A percentile compares a stretch with the other conserved stretches of the same genome.
These are phyloP conservation scores for Echinosophora koreensis DNA, from an alignment of 306 rosid species.

Conservation along the genomic window DNA sequence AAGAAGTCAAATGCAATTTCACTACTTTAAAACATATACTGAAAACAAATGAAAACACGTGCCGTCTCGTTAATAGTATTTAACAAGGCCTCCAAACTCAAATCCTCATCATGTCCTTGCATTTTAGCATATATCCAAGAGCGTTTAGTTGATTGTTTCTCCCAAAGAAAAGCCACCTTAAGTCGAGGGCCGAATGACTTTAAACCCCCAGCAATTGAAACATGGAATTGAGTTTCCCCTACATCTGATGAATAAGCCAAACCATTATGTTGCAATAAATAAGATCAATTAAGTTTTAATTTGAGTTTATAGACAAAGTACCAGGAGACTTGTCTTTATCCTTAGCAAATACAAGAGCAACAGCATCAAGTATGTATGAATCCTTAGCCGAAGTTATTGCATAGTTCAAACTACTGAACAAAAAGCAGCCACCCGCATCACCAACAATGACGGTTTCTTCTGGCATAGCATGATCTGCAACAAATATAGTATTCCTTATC, in stretches of 20 bases:
- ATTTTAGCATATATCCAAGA: slow-evolving; percentile 53
- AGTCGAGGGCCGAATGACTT: slow-evolving; percentile 50
- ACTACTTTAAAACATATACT: too few species aligned
- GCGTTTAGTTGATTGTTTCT: neutral
- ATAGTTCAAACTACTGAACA: slow-evolving; percentile 44
- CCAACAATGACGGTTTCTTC: slow-evolving; percentile 67
- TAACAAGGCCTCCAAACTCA: slow-evolving; percentile 44
- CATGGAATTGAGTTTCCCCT: slow-evolving; percentile 56
- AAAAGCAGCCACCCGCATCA: slow-evolving; percentile 59
- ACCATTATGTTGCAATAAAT: neutral
- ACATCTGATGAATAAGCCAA: slow-evolving; percentile 22
- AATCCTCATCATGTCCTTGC: slow-evolving; percentile 44
- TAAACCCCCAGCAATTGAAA: slow-evolving; percentile 55
- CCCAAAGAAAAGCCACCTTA: slow-evolving; percentile 44
- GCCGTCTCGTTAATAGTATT: slow-evolving; percentile 47
- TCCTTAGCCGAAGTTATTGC: slow-evolving; percentile 37
- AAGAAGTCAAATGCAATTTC: too few species aligned
- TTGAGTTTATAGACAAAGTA: slow-evolving; percentile 17
- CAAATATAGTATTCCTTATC: neutral
- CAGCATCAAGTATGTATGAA: slow-evolving; percentile 52
- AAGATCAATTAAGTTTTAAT: neutral
- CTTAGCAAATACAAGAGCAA: slow-evolving; percentile 62
- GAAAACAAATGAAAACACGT: neutral
- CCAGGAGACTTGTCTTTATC: slow-evolving; percentile 57
- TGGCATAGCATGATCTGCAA: slow-evolving; percentile 61